These are phyloP conservation scores for Acanthamoeba sp. DNA, from an alignment of 208 protist genomes.

Conservation along the genomic window DNA sequence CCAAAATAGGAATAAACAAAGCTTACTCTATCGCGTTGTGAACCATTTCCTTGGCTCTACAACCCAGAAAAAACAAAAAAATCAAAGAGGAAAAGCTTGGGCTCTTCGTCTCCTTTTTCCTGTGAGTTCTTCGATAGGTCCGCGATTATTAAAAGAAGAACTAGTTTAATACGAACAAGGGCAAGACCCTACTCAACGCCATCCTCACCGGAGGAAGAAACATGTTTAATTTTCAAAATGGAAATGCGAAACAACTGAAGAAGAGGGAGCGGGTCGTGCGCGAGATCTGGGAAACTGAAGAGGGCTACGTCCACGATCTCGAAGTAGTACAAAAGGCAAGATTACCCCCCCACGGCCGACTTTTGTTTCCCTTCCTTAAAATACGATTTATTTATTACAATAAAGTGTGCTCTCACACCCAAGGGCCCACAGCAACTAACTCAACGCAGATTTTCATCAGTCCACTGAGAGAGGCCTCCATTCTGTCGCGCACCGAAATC, in stretches of 20 bases:
- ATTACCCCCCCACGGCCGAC: not conserved
- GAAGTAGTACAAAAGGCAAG: constrained; percentile 27
- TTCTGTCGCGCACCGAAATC: not conserved
- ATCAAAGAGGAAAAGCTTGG: no score
- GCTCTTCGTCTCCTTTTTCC: no score
- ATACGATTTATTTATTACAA: not conserved
- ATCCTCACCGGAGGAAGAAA: not conserved
- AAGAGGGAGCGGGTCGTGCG: constrained; percentile 35
- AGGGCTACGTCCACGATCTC: constrained; percentile 24
- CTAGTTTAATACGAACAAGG: no score
- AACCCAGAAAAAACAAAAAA: no score
- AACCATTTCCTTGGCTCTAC: no score
- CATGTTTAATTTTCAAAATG: constrained; percentile 26
- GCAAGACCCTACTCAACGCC: no score
- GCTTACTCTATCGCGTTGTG: no score
- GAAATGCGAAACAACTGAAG: constrained; percentile 19
- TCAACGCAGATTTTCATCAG: constrained; percentile 17
- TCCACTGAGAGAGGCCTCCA: not conserved
- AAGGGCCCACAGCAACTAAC: not conserved
- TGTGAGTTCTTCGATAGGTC: no score
- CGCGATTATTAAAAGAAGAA: no score
- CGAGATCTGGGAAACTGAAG: constrained; percentile 39
- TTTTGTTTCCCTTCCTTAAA: not conserved
- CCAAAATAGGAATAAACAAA: no score
- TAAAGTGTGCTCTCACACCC: not conserved